These are phyloP conservation scores for Pythium biforme DNA, from an alignment of 352 stramenopile genomes.

Conservation along the genomic window DNA sequence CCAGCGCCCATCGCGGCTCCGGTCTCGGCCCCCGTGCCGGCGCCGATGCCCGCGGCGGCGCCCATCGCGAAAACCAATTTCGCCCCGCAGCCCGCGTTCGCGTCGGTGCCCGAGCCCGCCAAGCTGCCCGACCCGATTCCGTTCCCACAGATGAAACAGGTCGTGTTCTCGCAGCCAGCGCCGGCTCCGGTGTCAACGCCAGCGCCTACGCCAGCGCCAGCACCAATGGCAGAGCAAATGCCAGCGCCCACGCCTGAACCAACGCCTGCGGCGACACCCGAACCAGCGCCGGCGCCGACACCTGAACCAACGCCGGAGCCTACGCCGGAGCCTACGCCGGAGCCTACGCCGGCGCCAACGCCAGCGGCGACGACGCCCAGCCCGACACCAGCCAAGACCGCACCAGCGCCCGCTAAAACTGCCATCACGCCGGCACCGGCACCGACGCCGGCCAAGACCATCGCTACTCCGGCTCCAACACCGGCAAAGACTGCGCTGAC, in stretches of 20 bases:
- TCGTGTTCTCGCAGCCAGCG: background rate
- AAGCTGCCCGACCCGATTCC: conserved; percentile 9
- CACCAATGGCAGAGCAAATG: background rate
- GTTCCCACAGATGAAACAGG: conserved; percentile 12
- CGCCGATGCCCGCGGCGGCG: background rate
- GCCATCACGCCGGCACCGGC: no score
- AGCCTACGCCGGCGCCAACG: background rate
- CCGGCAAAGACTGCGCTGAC: background rate
- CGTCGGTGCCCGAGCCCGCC: conserved; percentile 1
- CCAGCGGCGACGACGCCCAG: background rate
- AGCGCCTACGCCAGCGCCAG: conserved; percentile 3
- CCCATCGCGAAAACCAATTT: conserved; percentile 3
- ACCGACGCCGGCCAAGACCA: background rate
- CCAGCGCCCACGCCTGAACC: conserved; percentile 1
- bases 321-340: background rate
- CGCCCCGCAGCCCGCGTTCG: conserved; percentile 6
- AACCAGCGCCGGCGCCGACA: background rate
- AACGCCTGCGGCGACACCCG: background rate
- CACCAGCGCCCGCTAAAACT: background rate
- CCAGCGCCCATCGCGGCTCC: background rate
- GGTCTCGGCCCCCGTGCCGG: background rate
- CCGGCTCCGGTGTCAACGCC: conserved; percentile 1
- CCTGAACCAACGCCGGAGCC: background rate
- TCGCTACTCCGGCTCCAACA: background rate
- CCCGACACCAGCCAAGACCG: background rate